Conservation (phyloP, 225 moss, liverwort and hornwort genomes). For the Neckera pumila region DNA sequence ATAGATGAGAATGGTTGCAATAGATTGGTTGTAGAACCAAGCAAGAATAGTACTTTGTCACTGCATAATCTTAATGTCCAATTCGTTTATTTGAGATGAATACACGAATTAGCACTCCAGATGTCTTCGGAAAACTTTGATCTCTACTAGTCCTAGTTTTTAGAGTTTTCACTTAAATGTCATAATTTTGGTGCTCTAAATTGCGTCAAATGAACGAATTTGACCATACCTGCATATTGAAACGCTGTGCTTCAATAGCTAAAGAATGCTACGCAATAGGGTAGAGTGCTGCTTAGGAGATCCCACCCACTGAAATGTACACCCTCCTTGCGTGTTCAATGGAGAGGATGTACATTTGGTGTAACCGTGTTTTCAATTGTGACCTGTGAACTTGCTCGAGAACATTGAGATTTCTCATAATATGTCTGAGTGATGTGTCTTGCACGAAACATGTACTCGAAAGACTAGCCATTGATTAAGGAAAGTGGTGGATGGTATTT, state of each 20-base stretch:
- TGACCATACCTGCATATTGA: not conserved
- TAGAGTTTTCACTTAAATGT: not conserved
- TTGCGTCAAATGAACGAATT: not conserved
- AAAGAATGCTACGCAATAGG: not conserved
- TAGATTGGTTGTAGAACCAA: not conserved
- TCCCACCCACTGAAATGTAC: not conserved
- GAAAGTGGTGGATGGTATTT: not conserved
- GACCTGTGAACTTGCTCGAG: not conserved
- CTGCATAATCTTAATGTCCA: not conserved
- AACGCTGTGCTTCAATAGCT: not conserved
- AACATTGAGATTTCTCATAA: not conserved
- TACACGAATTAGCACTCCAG: not conserved
- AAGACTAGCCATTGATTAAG: not conserved
- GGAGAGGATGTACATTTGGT: not conserved
- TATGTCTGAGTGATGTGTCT: not conserved
- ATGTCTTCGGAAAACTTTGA: not conserved
- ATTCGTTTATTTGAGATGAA: not conserved
- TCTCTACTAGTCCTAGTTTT: not conserved
- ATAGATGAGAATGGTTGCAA: not conserved
- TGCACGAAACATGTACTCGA: not conserved
- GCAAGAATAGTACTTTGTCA: not conserved
- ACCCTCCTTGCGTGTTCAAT: not conserved
- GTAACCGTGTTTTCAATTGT: not conserved
- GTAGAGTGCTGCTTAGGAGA: not conserved
- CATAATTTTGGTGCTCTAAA: not conserved